phyloP scores from a whole-genome alignment of 192 early-diverging fungal species.

The Blastocladiella britannica region DNA sequence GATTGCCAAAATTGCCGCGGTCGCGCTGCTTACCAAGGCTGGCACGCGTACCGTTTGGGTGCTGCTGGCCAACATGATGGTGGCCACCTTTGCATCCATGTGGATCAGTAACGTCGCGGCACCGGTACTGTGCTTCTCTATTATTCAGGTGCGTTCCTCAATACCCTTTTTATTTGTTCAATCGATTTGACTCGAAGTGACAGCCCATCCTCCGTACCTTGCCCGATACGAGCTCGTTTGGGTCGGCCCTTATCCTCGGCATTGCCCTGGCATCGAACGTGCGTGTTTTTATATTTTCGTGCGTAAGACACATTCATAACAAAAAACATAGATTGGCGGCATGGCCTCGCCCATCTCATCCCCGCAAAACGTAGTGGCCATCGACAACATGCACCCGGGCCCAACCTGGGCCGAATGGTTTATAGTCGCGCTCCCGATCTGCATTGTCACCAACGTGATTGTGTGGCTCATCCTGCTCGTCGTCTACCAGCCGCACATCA shows the following conservation, averaged over 20 bases:
- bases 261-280: constrained; percentile 48
- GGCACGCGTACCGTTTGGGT: constrained; percentile 43
- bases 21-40: constrained; percentile 38
- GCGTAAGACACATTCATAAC: too few relatives aligned
- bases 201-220: constrained; percentile 52
- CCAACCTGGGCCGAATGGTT: constrained; percentile 55
- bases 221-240: constrained; percentile 32
- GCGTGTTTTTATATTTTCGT: too few relatives aligned
- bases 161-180: constrained; percentile 6
- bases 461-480: constrained; percentile 41
- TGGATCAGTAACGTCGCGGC: constrained; percentile 66
- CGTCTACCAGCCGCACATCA: constrained; percentile 37
- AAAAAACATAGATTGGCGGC: constrained; percentile 34
- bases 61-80: constrained; percentile 53
- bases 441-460: constrained; percentile 32
- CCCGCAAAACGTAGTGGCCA: constrained; percentile 57
- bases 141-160: constrained; percentile 24
- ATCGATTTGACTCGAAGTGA: too few relatives aligned
- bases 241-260: constrained; percentile 43
- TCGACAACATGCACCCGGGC: constrained; percentile 45
- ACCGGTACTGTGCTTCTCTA: constrained; percentile 52
- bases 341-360: constrained; percentile 62
- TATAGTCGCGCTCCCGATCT: constrained; percentile 39
- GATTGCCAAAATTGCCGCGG: constrained; percentile 47
- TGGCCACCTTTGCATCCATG: constrained; percentile 51